A percentile compares a stretch with the other conserved stretches of the same genome.
These are phyloP conservation scores for Annulohypoxylon bovei DNA, from an alignment of 495 filamentous ascomycete species.

Conservation along the genomic window DNA sequence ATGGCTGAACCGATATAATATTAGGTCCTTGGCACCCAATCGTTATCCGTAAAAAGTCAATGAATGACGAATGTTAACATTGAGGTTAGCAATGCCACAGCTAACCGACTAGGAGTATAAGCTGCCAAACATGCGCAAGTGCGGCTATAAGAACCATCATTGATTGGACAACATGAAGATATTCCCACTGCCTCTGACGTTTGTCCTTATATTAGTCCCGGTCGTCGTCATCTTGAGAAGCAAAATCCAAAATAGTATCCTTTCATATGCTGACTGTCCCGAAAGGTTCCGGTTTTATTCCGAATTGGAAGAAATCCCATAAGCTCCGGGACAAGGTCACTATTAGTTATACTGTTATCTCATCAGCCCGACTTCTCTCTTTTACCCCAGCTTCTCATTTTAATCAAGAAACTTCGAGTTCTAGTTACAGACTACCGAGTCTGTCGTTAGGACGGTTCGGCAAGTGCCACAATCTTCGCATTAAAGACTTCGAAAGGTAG, in stretches of 20 bases:
- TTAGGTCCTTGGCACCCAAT: conserved; percentile 7
- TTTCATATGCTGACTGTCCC: background rate
- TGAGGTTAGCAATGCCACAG: background rate
- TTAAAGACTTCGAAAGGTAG: no score
- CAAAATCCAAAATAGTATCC: background rate
- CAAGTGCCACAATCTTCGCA: no score
- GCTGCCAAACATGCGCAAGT: background rate
- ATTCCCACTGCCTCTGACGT: conserved; percentile 17
- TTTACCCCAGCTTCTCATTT: no score
- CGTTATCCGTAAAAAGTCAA: no score
- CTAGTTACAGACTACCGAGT: no score
- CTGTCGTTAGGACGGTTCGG: no score
- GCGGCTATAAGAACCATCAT: background rate
- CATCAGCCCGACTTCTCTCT: no score
- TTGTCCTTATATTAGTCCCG: background rate
- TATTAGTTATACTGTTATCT: no score
- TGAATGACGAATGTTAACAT: conserved; percentile 15
- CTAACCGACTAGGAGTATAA: conserved; percentile 6
- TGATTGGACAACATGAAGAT: background rate
- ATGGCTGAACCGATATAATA: background rate
- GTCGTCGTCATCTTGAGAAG: background rate
- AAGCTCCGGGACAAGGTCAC: no score
- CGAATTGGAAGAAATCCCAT: no score
- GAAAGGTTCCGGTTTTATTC: background rate
- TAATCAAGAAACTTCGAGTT: no score